Conservation (phyloP, 352 stramenopile genomes). For the Phytophthora sp. region DNA sequence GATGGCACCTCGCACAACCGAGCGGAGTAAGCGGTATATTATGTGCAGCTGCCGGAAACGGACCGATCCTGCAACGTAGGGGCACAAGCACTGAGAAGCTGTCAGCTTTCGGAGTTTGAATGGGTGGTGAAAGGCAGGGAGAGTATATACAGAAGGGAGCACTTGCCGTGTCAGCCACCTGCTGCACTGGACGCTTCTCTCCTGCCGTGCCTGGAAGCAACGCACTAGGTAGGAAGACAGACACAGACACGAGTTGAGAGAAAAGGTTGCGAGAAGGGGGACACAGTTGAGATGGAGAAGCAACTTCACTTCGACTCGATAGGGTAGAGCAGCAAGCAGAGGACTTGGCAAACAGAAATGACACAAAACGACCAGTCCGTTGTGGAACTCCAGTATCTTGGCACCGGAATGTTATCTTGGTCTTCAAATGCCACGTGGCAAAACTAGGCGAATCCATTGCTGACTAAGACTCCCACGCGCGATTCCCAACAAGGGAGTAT, state of each 20-base stretch:
- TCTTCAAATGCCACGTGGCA: constrained; percentile 11
- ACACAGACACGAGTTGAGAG: constrained; percentile 35
- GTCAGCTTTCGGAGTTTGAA: constrained; percentile 15
- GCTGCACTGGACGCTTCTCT: constrained; percentile 10
- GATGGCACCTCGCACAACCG: constrained; percentile 50
- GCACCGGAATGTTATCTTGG: constrained; percentile 4
- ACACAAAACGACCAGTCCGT: constrained; percentile 24
- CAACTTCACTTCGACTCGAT: constrained; percentile 26
- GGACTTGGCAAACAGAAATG: constrained; percentile 24
- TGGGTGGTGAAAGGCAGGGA: constrained; percentile 2
- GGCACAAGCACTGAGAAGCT: constrained; percentile 13
- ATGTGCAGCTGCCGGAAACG: constrained; percentile 20
- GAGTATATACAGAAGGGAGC: constrained; percentile 9
- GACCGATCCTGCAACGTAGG: constrained; percentile 4
- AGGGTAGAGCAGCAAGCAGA: constrained; percentile 47
- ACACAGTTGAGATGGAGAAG: constrained; percentile 21
- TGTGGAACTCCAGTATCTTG: constrained; percentile 24
- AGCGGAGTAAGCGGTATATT: constrained; percentile 54
- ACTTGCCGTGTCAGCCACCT: constrained; percentile 7
- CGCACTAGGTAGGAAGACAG: constrained; percentile 41
- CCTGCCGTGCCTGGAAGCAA: constrained; percentile 16
- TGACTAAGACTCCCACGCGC: background rate
- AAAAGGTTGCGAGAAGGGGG: constrained; percentile 9
- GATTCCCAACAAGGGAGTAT: background rate
- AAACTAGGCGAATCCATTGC: no score